A percentile compares a stretch with the other conserved stretches of the same genome.
Evolutionary conservation across 345 rosid genomes (phyloP).

Genomic region (Moricandia arvensis): DNA sequence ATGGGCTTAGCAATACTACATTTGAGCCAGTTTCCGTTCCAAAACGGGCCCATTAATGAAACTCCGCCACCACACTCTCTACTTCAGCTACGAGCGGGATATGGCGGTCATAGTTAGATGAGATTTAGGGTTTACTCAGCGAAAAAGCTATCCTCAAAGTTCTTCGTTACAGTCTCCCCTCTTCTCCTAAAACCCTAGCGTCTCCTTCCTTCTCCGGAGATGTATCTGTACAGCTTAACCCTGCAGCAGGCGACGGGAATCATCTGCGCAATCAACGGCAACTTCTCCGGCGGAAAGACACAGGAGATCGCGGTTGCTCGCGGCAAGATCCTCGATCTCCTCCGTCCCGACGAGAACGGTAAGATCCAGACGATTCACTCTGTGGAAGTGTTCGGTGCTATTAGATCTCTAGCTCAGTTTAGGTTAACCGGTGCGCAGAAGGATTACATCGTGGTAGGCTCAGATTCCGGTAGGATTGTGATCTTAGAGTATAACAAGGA

Average conservation of each 20-base stretch:
- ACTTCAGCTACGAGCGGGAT: too few species aligned
- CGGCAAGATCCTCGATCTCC: conserved; percentile 90
- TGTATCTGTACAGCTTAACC: conserved; percentile 93
- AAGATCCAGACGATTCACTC: conserved; percentile 88
- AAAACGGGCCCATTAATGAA: too few species aligned
- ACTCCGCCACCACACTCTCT: too few species aligned
- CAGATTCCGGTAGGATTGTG: conserved; percentile 95
- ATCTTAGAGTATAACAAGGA: conserved; percentile 86
- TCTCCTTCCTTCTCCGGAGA: too few species aligned
- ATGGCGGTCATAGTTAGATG: too few species aligned
- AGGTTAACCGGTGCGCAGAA: conserved; percentile 89
- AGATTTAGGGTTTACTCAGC: too few species aligned
- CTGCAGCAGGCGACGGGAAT: conserved; percentile 95
- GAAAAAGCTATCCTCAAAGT: too few species aligned
- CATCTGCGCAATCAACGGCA: conserved; percentile 81
- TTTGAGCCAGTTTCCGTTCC: too few species aligned
- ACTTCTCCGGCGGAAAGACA: conserved; percentile 85
- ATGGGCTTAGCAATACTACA: too few species aligned
- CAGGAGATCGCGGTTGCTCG: conserved; percentile 96
- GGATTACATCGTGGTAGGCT: conserved; percentile 92
- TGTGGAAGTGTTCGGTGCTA: conserved; percentile 88
- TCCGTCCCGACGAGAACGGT: conserved; percentile 87
- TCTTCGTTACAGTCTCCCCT: too few species aligned
- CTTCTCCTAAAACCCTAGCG: too few species aligned
- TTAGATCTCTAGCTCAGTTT: conserved; percentile 85